Percentiles rank a stretch among this genome's conserved stretches.
phyloP scores from a whole-genome alignment of 2,329 filamentous ascomycete genomes.

The Colletotrichum sansevieriae region DNA sequence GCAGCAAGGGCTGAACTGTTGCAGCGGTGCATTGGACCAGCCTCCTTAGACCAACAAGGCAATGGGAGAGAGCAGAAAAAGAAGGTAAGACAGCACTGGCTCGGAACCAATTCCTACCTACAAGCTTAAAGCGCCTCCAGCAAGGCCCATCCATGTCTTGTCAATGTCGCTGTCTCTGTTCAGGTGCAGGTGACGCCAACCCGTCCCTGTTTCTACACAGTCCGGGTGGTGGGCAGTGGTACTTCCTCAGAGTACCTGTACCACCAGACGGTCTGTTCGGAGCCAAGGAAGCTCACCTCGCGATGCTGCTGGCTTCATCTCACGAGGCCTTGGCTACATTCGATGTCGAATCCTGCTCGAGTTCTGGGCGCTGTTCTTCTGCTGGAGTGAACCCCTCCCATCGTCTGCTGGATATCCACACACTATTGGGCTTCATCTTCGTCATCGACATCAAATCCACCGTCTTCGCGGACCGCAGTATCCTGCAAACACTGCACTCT shows the following conservation, averaged over 20 bases:
- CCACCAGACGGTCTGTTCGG: not conserved
- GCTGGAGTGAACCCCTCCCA: not conserved
- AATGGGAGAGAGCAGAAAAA: not conserved
- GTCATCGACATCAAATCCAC: constrained; percentile 23
- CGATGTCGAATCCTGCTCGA: constrained; percentile 6
- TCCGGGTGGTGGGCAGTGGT: not conserved
- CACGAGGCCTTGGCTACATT: constrained; percentile 7
- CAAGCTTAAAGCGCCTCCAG: constrained; percentile 26
- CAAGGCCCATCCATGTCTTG: constrained; percentile 13
- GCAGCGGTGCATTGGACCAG: constrained; percentile 10
- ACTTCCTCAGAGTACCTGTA: not conserved
- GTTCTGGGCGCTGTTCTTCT: constrained; percentile 1
- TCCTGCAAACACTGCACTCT: not conserved
- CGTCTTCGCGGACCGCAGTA: not conserved
- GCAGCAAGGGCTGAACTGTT: constrained; percentile 5
- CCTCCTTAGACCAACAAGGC: no score
- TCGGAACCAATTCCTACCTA: constrained; percentile 1
- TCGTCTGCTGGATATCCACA: constrained; percentile 17
- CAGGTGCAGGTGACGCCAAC: not conserved
- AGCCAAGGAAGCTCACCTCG: not conserved
- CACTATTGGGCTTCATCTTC: constrained; percentile 13
- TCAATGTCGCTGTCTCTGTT: not conserved
- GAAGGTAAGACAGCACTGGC: not conserved
- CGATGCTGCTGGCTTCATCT: constrained; percentile 1
- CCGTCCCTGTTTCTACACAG: no score